Evolutionary conservation across 2,329 filamentous ascomycete species (phyloP).

Genomic region (Verticillium dahliae): DNA sequence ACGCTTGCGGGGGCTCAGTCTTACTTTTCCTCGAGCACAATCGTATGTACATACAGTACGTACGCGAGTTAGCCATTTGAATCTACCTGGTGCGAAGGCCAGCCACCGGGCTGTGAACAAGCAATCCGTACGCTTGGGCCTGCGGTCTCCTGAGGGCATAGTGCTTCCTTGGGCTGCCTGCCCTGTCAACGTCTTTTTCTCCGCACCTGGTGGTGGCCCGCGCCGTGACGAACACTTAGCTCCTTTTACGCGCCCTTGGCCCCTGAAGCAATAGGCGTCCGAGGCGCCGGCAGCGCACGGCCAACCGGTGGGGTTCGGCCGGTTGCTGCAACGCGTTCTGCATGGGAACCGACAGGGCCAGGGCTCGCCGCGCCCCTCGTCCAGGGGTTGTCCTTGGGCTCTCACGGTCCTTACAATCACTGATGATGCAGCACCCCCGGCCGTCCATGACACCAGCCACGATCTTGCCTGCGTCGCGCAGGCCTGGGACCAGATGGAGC

Average conservation of each 20-base stretch:
- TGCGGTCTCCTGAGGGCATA: not conserved
- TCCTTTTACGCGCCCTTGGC: slow-evolving; percentile 33
- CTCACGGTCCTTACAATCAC: not conserved
- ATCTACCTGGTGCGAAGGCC: not conserved
- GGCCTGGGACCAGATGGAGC: not conserved
- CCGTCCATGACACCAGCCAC: slow-evolving; percentile 1
- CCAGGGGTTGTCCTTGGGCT: slow-evolving; percentile 2
- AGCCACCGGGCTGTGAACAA: not conserved
- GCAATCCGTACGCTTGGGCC: too few species aligned
- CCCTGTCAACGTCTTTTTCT: not conserved
- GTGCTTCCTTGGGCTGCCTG: not conserved
- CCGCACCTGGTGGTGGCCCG: not conserved
- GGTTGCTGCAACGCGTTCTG: slow-evolving; percentile 33
- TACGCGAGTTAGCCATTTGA: not conserved
- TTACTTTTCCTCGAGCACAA: not conserved
- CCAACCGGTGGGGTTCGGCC: slow-evolving; percentile 28
- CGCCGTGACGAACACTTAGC: slow-evolving; percentile 1
- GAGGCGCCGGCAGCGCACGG: slow-evolving; percentile 4
- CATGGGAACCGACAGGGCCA: slow-evolving; percentile 27
- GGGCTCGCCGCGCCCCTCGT: slow-evolving; percentile 27
- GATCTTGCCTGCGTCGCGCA: not conserved
- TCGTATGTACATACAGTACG: not conserved
- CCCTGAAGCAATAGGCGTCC: slow-evolving; percentile 7
- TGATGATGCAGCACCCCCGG: not conserved
- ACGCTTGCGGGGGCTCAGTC: not conserved